Conservation (phyloP, 192 early-diverging fungal species). For the Haplosporangium gracile region DNA sequence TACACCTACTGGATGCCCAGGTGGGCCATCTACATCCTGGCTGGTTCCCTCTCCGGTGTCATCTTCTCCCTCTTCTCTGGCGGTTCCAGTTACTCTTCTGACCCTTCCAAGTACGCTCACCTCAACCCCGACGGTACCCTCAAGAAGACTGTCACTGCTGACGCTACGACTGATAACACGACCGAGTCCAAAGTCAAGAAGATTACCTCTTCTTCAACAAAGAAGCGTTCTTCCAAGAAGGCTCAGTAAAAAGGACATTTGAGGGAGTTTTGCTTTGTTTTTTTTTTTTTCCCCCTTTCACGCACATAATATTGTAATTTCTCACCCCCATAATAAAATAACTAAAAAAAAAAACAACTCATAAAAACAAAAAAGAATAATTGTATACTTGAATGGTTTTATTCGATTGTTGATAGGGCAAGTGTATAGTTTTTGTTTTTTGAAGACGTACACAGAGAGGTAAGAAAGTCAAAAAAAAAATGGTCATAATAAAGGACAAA, state of each 20-base stretch:
- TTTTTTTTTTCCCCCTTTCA: not conserved
- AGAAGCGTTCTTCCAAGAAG: slow-evolving; percentile 54
- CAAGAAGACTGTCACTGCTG: slow-evolving; percentile 9
- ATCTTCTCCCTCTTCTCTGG: slow-evolving; percentile 51
- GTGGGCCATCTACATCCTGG: slow-evolving; percentile 46
- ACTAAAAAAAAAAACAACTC: no score
- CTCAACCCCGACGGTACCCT: slow-evolving; percentile 48
- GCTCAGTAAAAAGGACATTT: not conserved
- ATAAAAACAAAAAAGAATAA: not conserved
- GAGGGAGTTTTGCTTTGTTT: not conserved
- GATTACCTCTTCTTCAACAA: slow-evolving; percentile 32
- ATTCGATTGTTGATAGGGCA: not conserved
- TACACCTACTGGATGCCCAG: slow-evolving; percentile 55
- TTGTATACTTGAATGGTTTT: not conserved
- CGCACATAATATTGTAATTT: slow-evolving; percentile 1
- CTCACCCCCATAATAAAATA: slow-evolving; percentile 4
- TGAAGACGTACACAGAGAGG: no score
- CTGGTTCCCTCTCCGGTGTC: slow-evolving; percentile 46
- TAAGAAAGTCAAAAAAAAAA: not conserved
- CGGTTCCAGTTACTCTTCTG: slow-evolving; percentile 51
- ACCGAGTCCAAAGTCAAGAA: slow-evolving; percentile 20
- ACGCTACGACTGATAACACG: not conserved
- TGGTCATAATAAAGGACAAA: not conserved
- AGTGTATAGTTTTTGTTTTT: not conserved
- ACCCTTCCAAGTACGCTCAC: slow-evolving; percentile 47